Percentiles rank a stretch among this genome's conserved stretches.
These are phyloP conservation scores for Alloteropsis semialata DNA, from an alignment of 176 grass and related monocot genomes.

Conservation along the genomic window DNA sequence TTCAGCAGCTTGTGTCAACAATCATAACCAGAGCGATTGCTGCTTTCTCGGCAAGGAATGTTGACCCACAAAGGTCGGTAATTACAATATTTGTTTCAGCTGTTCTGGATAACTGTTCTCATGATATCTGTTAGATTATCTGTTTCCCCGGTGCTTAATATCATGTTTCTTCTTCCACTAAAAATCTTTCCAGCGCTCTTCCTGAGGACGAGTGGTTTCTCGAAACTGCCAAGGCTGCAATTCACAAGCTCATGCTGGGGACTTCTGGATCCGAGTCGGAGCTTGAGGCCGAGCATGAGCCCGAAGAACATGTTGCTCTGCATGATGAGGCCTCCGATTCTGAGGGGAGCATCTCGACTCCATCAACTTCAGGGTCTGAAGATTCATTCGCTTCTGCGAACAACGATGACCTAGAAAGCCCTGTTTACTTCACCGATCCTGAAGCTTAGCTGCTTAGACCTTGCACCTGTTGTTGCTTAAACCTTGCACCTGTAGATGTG, in stretches of 20 bases:
- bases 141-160: constrained; percentile 20
- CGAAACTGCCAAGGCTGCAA: constrained; percentile 79
- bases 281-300: constrained; percentile 40
- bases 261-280: constrained; percentile 78
- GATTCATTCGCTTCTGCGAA: constrained; percentile 97
- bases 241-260: constrained; percentile 82
- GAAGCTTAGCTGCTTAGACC: constrained; percentile 31
- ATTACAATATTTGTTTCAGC: not conserved
- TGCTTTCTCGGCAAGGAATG: constrained; percentile 72
- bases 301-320: constrained; percentile 44
- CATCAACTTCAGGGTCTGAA: constrained; percentile 44
- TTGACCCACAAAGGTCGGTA: constrained; percentile 86
- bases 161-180: not conserved
- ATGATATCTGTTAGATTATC: not conserved
- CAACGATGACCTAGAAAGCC: constrained; percentile 76
- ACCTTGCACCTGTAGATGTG: constrained; percentile 10
- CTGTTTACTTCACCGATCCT: constrained; percentile 80
- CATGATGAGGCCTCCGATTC: constrained; percentile 66
- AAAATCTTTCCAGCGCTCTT: constrained; percentile 55
- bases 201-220: constrained; percentile 95
- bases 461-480: constrained; percentile 4
- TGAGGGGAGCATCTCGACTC: constrained; percentile 50
- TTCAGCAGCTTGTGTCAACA: constrained; percentile 81
- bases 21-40: constrained; percentile 79
- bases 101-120: not conserved